These are phyloP conservation scores for Mycena olivaceomarginata DNA, from an alignment of 768 basidiomycete species.

Conservation along the genomic window DNA sequence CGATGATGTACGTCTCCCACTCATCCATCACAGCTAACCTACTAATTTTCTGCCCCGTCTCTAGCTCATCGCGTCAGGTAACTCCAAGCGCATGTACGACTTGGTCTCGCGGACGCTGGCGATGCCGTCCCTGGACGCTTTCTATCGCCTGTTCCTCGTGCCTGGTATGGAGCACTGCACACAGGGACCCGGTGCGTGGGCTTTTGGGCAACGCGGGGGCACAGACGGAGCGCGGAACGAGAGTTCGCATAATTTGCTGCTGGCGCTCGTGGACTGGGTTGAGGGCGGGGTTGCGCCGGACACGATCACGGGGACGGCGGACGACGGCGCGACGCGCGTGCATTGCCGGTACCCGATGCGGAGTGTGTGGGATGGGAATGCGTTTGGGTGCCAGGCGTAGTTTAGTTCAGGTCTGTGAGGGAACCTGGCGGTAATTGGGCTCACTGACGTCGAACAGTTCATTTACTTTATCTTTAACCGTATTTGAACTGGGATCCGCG, in stretches of 20 bases:
- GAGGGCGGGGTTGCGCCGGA: conserved; percentile 18
- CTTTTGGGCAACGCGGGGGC: conserved; percentile 39
- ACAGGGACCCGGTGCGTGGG: conserved; percentile 43
- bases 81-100: conserved; percentile 45
- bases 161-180: conserved; percentile 52
- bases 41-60: not conserved
- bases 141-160: conserved; percentile 51
- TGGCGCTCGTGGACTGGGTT: conserved; percentile 19
- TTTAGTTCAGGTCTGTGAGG: not conserved
- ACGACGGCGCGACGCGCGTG: not conserved
- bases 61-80: conserved; percentile 48
- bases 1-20: conserved; percentile 17
- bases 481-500: too few species aligned
- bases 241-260: conserved; percentile 1
- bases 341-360: conserved; percentile 17
- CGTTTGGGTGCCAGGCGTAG: not conserved
- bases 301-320: conserved; percentile 9
- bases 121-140: conserved; percentile 41
- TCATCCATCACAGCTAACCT: not conserved
- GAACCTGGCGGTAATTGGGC: too few species aligned
- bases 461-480: too few species aligned
- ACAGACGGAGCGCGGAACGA: not conserved
- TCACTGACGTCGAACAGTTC: too few species aligned
- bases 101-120: conserved; percentile 45
- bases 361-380: conserved; percentile 14